Base-by-base conservation (phyloP, 768 basidiomycete genomes). In the Collybia nuda region DNA sequence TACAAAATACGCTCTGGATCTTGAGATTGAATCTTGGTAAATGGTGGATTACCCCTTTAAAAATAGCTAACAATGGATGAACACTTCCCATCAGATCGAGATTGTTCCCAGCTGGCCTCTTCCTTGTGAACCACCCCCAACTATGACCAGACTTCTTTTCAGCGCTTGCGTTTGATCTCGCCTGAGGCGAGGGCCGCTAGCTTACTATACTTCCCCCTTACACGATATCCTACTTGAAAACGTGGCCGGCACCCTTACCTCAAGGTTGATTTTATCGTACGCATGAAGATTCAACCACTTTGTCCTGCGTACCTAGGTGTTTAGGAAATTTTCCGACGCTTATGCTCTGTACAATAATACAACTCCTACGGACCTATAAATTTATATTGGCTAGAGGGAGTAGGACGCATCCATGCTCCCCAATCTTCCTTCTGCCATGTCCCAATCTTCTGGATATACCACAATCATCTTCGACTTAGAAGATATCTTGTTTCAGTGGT, bases 401-500 rank as follows among this genome's bases (percentile, higher is more conserved):
- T 40, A 32, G 32, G 9, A 5, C 9, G 32, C 14, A 11, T 14
- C 14, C 32, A 4, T 11, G 7, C 32, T 3, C 32, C 32, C 21
- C 48, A 15, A n/a, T n/a, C n/a, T n/a, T n/a, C 22, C 26, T 24
- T 36, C 40, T 46, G 19, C 44, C 1, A 59, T 56, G 57, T 19
- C 52, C 14, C 32, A 29, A 42, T 46, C 52, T 24, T 19, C 40
- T 23, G 40, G 48, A 39, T 67, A 62, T 54, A 65, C 67, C 29
- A 66, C 73, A 8, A 62, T 80, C 54, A 73, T 82, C 56, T 74
- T 80, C 60, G 81, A 82, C 60, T 66, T 82, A 26, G 79, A 80
- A 17, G 81, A 81, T 56, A 80, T 81, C 6, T 67, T 81, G 41
- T 81, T 82, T 62, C 70, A 67, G 37, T 84, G 80, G 80, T 80